A percentile compares a stretch with the other conserved stretches of the same genome.
Evolutionary conservation across 805 yeast genomes (phyloP).

Genomic region (Suhomyces sp.): DNA sequence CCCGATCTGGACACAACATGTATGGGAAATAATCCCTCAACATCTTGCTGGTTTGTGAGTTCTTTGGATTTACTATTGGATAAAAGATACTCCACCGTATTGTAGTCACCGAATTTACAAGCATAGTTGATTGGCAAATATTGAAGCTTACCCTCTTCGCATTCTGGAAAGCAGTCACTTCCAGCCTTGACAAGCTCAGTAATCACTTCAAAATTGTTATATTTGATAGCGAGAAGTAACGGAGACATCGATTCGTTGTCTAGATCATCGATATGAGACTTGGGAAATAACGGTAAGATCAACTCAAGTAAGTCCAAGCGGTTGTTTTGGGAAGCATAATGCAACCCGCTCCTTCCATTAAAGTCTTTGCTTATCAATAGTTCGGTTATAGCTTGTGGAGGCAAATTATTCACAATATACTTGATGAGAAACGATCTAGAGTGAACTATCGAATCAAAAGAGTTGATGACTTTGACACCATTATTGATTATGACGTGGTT

Average conservation of each 20-base stretch:
- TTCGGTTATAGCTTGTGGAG: slow-evolving; percentile 11
- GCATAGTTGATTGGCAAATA: slow-evolving; percentile 83
- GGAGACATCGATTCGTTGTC: slow-evolving; percentile 84
- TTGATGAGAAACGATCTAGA: slow-evolving; percentile 36
- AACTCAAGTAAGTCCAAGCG: slow-evolving; percentile 42
- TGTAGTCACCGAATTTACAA: slow-evolving; percentile 76
- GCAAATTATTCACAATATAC: slow-evolving; percentile 25
- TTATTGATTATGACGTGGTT: slow-evolving; percentile 39
- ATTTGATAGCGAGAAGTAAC: slow-evolving; percentile 70
- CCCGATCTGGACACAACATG: slow-evolving; percentile 90
- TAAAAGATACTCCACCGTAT: slow-evolving; percentile 63
- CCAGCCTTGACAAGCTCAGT: slow-evolving; percentile 32
- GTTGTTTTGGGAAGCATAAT: slow-evolving; percentile 71
- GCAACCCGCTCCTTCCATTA: slow-evolving; percentile 79
- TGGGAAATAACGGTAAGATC: slow-evolving; percentile 38
- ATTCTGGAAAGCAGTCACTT: slow-evolving; percentile 39
- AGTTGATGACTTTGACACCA: slow-evolving; percentile 39
- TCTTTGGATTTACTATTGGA: slow-evolving; percentile 27
- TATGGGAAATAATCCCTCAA: slow-evolving; percentile 84
- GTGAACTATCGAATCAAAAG: slow-evolving; percentile 37
- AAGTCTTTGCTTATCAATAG: slow-evolving; percentile 48
- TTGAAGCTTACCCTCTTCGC: slow-evolving; percentile 52
- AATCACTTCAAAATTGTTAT: slow-evolving; percentile 50
- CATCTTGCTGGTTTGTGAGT: slow-evolving; percentile 56
- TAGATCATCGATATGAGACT: slow-evolving; percentile 43